A percentile compares a stretch with the other conserved stretches of the same genome.
Conservation (phyloP, 805 yeast genomes). For the Yarrowia yakushimensis region DNA sequence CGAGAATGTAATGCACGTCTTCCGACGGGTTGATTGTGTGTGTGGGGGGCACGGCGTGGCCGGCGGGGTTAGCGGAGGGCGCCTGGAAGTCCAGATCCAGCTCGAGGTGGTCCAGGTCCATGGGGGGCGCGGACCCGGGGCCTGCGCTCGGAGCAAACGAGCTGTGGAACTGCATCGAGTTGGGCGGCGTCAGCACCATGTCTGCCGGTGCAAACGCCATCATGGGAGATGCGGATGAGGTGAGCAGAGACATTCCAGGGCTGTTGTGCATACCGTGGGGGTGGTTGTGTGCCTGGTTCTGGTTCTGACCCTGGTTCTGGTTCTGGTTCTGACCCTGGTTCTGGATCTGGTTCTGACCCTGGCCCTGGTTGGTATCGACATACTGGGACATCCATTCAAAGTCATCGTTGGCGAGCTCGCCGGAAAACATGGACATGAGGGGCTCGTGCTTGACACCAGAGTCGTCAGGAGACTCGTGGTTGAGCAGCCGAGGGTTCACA, state of each 20-base stretch:
- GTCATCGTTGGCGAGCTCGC: not conserved
- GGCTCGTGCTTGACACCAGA: not conserved
- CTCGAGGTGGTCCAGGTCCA: not conserved
- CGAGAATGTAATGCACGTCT: conserved; percentile 8
- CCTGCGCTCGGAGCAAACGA: not conserved
- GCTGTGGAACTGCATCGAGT: conserved; percentile 13
- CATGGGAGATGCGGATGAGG: not conserved
- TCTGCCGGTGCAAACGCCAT: conserved; percentile 2
- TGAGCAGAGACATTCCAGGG: not conserved
- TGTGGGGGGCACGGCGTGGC: not conserved
- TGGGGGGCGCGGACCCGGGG: not conserved
- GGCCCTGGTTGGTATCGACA: not conserved
- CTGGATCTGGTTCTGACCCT: not conserved
- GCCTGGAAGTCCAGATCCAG: not conserved
- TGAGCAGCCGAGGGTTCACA: conserved; percentile 12
- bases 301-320: not conserved
- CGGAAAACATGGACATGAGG: not conserved
- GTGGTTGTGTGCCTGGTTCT: not conserved
- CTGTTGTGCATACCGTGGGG: not conserved
- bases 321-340: not conserved
- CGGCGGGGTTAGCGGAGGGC: not conserved
- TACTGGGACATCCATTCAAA: conserved; percentile 20
- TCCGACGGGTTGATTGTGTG: conserved; percentile 11
- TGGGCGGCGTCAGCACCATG: conserved; percentile 21
- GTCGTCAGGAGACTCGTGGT: conserved; percentile 10